Percentiles rank a stretch among this genome's conserved stretches.
phyloP scores from a whole-genome alignment of 805 yeast genomes.

The Candida nonsorbophila region DNA sequence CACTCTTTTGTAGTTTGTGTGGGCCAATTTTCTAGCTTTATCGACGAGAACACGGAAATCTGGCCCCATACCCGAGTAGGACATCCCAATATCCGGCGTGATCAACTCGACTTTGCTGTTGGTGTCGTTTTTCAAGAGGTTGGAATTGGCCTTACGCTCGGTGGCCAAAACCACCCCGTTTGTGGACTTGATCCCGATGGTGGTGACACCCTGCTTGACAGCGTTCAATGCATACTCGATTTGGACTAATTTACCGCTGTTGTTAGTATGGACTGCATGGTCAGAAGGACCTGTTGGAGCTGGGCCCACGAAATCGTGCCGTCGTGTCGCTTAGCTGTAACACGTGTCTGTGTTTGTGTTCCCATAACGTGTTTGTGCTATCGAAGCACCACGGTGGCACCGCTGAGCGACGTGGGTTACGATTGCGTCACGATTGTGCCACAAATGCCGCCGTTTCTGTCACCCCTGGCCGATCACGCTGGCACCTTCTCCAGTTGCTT shows the following conservation, averaged over 20 bases:
- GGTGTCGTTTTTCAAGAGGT: constrained; percentile 68
- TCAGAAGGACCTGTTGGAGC: too few species aligned
- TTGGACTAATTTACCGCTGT: constrained; percentile 93
- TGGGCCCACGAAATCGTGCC: too few species aligned
- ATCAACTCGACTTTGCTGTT: constrained; percentile 73
- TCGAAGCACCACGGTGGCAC: too few species aligned
- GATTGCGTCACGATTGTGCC: too few species aligned
- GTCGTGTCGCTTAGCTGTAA: too few species aligned
- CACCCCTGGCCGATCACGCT: too few species aligned
- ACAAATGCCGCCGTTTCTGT: too few species aligned
- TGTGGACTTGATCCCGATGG: constrained; percentile 88
- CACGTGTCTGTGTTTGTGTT: background rate
- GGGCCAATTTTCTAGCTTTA: constrained; percentile 89
- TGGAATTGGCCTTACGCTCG: constrained; percentile 82
- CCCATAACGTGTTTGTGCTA: too few species aligned
- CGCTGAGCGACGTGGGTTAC: too few species aligned
- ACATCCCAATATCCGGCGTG: constrained; percentile 95
- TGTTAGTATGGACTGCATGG: too few species aligned
- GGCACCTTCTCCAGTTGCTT: background rate
- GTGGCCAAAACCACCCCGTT: constrained; percentile 97
- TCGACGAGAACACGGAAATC: constrained; percentile 94
- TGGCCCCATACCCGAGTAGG: constrained; percentile 98
- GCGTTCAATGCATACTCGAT: constrained; percentile 97
- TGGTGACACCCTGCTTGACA: constrained; percentile 96
- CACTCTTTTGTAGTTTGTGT: constrained; percentile 84